These are phyloP conservation scores for Boechera stricta DNA, from an alignment of 345 rosid species.

Conservation along the genomic window DNA sequence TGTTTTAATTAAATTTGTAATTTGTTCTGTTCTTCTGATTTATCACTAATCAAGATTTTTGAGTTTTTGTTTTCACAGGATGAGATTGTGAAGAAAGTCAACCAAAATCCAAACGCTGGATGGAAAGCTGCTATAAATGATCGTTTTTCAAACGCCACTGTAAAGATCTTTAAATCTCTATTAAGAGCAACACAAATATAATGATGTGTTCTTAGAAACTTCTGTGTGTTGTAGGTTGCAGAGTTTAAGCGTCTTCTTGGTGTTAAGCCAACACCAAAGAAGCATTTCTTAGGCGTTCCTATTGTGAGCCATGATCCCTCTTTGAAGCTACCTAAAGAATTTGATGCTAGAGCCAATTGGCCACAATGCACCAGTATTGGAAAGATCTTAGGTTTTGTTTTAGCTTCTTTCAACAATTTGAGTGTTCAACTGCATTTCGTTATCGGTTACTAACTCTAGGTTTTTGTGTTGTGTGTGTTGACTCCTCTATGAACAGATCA, in stretches of 20 bases:
- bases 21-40: conserved; percentile 19
- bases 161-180: conserved; percentile 35
- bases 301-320: conserved; percentile 66
- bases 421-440: conserved; percentile 17
- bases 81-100: conserved; percentile 72
- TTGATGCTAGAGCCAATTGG: conserved; percentile 93
- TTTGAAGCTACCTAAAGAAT: conserved; percentile 63
- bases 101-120: conserved; percentile 76
- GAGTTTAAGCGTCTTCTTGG: conserved; percentile 87
- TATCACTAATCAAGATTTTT: conserved; percentile 29
- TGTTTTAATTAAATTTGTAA: neutral
- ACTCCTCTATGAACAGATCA: conserved; percentile 60
- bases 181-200: conserved; percentile 4
- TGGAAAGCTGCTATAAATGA: conserved; percentile 88
- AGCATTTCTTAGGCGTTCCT: conserved; percentile 66
- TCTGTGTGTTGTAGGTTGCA: conserved; percentile 58
- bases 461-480: conserved; percentile 28
- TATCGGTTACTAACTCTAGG: conserved; percentile 45
- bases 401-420: neutral
- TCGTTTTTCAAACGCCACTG: conserved; percentile 72
- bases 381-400: conserved; percentile 76
- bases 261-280: conserved; percentile 67
- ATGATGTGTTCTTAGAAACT: neutral
- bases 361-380: conserved; percentile 78
- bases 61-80: conserved; percentile 50